These are phyloP conservation scores for Penicillium psychrosexuale DNA, from an alignment of 2,329 filamentous ascomycete genomes.

Conservation along the genomic window DNA sequence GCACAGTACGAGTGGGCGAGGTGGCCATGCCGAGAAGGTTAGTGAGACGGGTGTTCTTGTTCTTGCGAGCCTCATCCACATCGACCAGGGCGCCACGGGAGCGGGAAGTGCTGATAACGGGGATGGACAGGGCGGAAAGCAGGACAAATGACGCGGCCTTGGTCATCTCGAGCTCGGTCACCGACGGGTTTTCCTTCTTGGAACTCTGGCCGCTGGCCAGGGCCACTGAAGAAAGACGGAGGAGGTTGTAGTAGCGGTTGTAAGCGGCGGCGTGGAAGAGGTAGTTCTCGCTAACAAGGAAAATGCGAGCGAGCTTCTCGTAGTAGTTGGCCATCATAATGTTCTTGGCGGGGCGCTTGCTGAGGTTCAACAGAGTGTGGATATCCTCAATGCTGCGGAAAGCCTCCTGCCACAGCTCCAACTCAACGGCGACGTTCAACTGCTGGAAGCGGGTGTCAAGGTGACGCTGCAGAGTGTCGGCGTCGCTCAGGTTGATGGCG, in stretches of 20 bases:
- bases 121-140: constrained; percentile 91
- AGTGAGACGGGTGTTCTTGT: constrained; percentile 96
- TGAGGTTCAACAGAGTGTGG: constrained; percentile 92
- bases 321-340: constrained; percentile 99
- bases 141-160: constrained; percentile 95
- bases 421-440: constrained; percentile 93
- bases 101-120: constrained; percentile 96
- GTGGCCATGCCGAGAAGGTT: constrained; percentile 92
- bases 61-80: constrained; percentile 94
- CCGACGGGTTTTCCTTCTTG: constrained; percentile 91
- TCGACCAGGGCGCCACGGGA: constrained; percentile 95
- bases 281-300: constrained; percentile 98
- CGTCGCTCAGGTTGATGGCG: constrained; percentile 96
- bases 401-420: constrained; percentile 98
- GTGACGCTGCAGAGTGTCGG: constrained; percentile 94
- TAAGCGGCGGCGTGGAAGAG: constrained; percentile 97
- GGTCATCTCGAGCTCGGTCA: constrained; percentile 84
- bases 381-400: constrained; percentile 99
- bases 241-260: constrained; percentile 94
- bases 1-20: constrained; percentile 78
- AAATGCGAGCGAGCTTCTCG: constrained; percentile 97
- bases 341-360: constrained; percentile 97
- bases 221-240: constrained; percentile 82
- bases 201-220: constrained; percentile 80
- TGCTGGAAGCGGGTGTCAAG: constrained; percentile 98